phyloP scores from a whole-genome alignment of 2,329 filamentous ascomycete genomes.

The Colletotrichum tropicicola region DNA sequence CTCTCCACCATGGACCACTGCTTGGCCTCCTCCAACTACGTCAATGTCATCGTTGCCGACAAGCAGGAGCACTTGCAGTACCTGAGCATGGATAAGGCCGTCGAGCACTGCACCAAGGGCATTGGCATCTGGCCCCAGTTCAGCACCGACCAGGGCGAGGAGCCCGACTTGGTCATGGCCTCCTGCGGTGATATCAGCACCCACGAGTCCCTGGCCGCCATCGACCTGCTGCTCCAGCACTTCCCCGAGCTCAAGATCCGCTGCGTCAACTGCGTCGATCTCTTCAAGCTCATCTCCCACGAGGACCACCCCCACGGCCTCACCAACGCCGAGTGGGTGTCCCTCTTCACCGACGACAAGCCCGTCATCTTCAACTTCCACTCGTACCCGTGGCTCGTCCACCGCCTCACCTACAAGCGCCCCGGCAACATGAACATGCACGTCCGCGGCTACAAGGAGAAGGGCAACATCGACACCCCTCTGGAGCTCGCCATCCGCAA shows the following conservation, averaged over 20 bases:
- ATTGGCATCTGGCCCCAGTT: conserved; percentile 83
- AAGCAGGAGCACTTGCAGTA: conserved; percentile 84
- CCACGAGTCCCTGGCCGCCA: conserved; percentile 78
- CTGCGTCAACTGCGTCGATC: conserved; percentile 82
- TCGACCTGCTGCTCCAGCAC: conserved; percentile 75
- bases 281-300: conserved; percentile 80
- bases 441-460: conserved; percentile 83
- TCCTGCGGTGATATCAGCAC: conserved; percentile 80
- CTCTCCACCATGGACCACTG: conserved; percentile 82
- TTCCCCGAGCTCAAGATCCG: conserved; percentile 79
- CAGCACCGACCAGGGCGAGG: conserved; percentile 72
- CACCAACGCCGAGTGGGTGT: conserved; percentile 69
- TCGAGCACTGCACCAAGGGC: conserved; percentile 81
- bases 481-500: conserved; percentile 83
- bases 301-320: conserved; percentile 79
- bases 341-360: conserved; percentile 76
- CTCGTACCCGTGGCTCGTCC: conserved; percentile 82
- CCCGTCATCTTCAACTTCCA: conserved; percentile 88
- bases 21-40: conserved; percentile 77
- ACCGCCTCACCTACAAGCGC: conserved; percentile 79
- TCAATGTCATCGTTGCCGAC: conserved; percentile 83
- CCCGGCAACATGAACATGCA: conserved; percentile 74
- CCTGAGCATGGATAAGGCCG: conserved; percentile 76
- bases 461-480: conserved; percentile 85
- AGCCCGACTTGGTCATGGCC: conserved; percentile 81